These are phyloP conservation scores for Paecilomyces dactylethromorphus DNA, from an alignment of 2,329 filamentous ascomycete genomes.

Conservation along the genomic window DNA sequence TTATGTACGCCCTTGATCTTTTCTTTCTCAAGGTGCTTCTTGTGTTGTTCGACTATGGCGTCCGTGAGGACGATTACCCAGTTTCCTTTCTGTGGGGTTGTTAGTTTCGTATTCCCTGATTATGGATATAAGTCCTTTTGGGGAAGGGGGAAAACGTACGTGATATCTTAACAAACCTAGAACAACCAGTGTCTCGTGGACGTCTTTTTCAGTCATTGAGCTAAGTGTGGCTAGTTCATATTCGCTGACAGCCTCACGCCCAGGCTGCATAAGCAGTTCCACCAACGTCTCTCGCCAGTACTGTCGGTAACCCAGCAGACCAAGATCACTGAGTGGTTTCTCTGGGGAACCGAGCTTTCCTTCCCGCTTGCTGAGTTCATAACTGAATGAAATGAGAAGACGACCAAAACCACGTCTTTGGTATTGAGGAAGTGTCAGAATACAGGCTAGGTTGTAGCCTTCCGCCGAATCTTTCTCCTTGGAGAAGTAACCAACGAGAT, in stretches of 20 bases:
- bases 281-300: slow-evolving; percentile 97
- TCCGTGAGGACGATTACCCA: slow-evolving; percentile 93
- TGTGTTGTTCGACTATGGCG: slow-evolving; percentile 63
- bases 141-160: slow-evolving; percentile 29
- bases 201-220: slow-evolving; percentile 96
- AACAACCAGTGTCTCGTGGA: slow-evolving; percentile 88
- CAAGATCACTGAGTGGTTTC: slow-evolving; percentile 90
- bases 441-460: slow-evolving; percentile 96
- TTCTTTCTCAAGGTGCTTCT: slow-evolving; percentile 70
- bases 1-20: slow-evolving; percentile 66
- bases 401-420: slow-evolving; percentile 92
- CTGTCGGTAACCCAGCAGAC: slow-evolving; percentile 86
- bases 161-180: slow-evolving; percentile 93
- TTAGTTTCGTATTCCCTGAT: slow-evolving; percentile 9
- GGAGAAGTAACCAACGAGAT: slow-evolving; percentile 98
- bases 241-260: slow-evolving; percentile 64
- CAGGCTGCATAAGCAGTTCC: slow-evolving; percentile 70
- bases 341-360: slow-evolving; percentile 92
- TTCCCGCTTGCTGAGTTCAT: slow-evolving; percentile 92
- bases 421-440: slow-evolving; percentile 91
- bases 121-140: not conserved
- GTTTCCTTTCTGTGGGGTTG: slow-evolving; percentile 62
- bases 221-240: slow-evolving; percentile 72
- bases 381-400: slow-evolving; percentile 92
- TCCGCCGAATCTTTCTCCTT: slow-evolving; percentile 98